phyloP scores from a whole-genome alignment of 2,329 filamentous ascomycete species.

The Arthrobotrys conoides region DNA sequence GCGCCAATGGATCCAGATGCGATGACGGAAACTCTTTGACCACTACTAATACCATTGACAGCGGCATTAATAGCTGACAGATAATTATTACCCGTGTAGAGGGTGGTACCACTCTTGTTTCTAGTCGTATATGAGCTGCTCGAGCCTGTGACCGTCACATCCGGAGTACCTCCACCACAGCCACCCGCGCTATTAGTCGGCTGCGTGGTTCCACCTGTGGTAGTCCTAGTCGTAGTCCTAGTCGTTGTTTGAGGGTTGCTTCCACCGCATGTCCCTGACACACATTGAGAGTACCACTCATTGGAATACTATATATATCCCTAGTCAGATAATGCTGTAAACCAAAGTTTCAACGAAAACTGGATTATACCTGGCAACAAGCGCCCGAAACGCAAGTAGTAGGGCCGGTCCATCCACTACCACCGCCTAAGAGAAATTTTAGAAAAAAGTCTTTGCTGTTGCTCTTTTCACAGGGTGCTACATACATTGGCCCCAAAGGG shows the following conservation, averaged over 20 bases:
- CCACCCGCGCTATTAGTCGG: background rate
- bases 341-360: background rate
- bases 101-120: constrained; percentile 67
- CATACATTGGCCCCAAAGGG: constrained; percentile 14
- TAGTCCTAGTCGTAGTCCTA: constrained; percentile 9
- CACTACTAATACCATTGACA: constrained; percentile 70
- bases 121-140: constrained; percentile 68
- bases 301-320: constrained; percentile 64
- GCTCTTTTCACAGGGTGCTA: background rate
- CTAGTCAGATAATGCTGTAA: background rate
- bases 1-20: constrained; percentile 73
- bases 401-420: constrained; percentile 65
- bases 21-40: constrained; percentile 72
- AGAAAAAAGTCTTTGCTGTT: background rate
- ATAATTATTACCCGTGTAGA: constrained; percentile 73
- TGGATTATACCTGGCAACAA: constrained; percentile 64
- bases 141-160: constrained; percentile 68
- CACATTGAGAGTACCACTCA: constrained; percentile 69
- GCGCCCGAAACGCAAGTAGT: constrained; percentile 69
- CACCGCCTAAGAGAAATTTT: background rate
- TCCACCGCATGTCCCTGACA: constrained; percentile 43
- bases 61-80: constrained; percentile 72
- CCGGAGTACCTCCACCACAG: constrained; percentile 7
- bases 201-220: constrained; percentile 12
- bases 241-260: constrained; percentile 11